Evolutionary conservation across 441 rosid genomes (phyloP), one percentile per base, ranked within the genome.

Genomic region (Populus tomentosa): DNA sequence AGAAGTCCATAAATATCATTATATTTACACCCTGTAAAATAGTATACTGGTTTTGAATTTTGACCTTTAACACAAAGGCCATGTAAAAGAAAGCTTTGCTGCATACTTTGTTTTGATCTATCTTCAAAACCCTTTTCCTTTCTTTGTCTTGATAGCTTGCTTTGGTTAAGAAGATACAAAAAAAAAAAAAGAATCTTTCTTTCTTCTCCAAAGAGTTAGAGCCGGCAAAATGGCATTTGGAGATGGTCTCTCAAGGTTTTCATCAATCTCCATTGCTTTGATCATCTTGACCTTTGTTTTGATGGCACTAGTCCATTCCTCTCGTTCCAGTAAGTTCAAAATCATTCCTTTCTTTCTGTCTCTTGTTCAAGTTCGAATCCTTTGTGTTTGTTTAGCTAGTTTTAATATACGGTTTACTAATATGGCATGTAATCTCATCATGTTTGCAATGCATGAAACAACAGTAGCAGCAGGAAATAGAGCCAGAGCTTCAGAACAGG

Each of bases 261-360:
- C 77, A 28, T 46, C 56, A 14, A 65, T 59, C 70, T 79, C 63
- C 38, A 18, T 7, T 33, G n/a, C 84, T 21, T 65, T 82, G 42
- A 2, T 80, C 59, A 63, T 77, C 21, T 67, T 84, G 79, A 9
- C 20, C 56, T 46, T 73, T 76, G 40, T 80, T 67, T 71, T 76
- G 11, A 9, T 70, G 21, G 75, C 82, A 38, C 36, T 74, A 33
- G 53, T 80, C 64, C 85, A 71, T 40, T 74, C 82, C 63, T 81
- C 81, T 77, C 80, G 80, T 61, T 35, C 67, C 46, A 20, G 82
- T 80, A 71, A 63, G 56, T 40, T 7, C 36, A 38, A 38, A 38
- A 38, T 2, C 42, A 38, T 16, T 28, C 7, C n/a, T 7, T 2
- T 33, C 71, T 18, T 5, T 16, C 30, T 38, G 5, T 6, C 73